These are phyloP conservation scores for Rhizoclosmatium globosum DNA, from an alignment of 192 early-diverging fungal genomes.

Conservation along the genomic window DNA sequence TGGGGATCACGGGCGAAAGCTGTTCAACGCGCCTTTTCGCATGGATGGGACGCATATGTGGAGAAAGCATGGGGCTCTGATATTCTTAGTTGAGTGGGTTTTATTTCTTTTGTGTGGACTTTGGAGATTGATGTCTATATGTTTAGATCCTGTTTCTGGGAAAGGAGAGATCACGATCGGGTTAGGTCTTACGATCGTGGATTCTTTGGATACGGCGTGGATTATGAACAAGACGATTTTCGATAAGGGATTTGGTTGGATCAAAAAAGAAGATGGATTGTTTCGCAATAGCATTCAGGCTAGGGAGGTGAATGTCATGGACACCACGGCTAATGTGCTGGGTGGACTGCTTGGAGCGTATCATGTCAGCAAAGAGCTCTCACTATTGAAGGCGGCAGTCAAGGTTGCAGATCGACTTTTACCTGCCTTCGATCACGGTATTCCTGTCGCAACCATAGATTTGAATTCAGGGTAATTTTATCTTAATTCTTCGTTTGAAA, in stretches of 20 bases:
- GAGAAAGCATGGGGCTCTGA: conserved; percentile 81
- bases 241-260: conserved; percentile 64
- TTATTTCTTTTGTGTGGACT: background rate
- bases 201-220: conserved; percentile 85
- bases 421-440: conserved; percentile 71
- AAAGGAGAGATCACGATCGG: conserved; percentile 40
- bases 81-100: conserved; percentile 38
- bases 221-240: conserved; percentile 84
- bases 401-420: conserved; percentile 81
- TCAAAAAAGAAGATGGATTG: conserved; percentile 40
- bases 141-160: conserved; percentile 29
- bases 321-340: conserved; percentile 86
- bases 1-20: conserved; percentile 34
- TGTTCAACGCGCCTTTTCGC: conserved; percentile 74
- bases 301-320: conserved; percentile 63
- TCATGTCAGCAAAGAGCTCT: background rate
- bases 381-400: conserved; percentile 51
- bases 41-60: conserved; percentile 82
- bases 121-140: background rate
- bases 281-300: conserved; percentile 4
- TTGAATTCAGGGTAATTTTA: background rate
- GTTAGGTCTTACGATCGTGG: conserved; percentile 72
- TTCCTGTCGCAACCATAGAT: background rate
- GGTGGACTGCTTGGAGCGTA: conserved; percentile 76
- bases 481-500: background rate